Evolutionary conservation across 768 basidiomycete species (phyloP).

Genomic region (Galerina marginata): DNA sequence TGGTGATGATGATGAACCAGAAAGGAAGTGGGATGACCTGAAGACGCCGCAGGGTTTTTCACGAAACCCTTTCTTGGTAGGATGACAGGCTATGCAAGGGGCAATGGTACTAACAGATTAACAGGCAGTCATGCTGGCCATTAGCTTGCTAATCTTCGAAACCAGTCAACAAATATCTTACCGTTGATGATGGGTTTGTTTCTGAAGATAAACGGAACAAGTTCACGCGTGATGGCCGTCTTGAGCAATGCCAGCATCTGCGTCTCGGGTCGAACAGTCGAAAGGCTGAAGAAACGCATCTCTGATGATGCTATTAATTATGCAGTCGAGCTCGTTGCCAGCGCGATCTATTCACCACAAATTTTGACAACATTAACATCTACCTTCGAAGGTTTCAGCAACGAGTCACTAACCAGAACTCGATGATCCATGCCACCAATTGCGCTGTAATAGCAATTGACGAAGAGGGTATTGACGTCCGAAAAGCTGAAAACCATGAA

Average conservation of each 20-base stretch:
- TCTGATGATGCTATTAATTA: conserved; percentile 29
- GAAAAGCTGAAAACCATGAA: background rate
- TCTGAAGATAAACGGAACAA: conserved; percentile 34
- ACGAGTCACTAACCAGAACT: conserved; percentile 32
- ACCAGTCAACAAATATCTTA: conserved; percentile 32
- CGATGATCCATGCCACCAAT: background rate
- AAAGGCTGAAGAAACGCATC: conserved; percentile 30
- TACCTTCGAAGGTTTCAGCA: conserved; percentile 36
- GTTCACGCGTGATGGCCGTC: conserved; percentile 30
- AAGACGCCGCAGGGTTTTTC: conserved; percentile 21
- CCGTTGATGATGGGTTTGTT: conserved; percentile 36
- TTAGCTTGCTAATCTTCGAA: conserved; percentile 33
- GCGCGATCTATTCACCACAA: conserved; percentile 21
- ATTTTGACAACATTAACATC: conserved; percentile 42
- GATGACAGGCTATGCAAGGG: conserved; percentile 1
- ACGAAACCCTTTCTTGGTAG: conserved; percentile 28
- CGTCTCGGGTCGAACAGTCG: conserved; percentile 31
- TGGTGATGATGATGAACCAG: conserved; percentile 17
- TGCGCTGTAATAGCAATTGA: background rate
- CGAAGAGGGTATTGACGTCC: background rate
- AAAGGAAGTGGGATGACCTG: background rate
- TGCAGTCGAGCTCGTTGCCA: conserved; percentile 28
- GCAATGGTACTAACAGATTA: background rate
- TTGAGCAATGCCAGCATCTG: conserved; percentile 33
- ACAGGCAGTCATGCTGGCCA: conserved; percentile 3